Base-by-base conservation (phyloP, 441 rosid species). In the Erodium trifolium region DNA sequence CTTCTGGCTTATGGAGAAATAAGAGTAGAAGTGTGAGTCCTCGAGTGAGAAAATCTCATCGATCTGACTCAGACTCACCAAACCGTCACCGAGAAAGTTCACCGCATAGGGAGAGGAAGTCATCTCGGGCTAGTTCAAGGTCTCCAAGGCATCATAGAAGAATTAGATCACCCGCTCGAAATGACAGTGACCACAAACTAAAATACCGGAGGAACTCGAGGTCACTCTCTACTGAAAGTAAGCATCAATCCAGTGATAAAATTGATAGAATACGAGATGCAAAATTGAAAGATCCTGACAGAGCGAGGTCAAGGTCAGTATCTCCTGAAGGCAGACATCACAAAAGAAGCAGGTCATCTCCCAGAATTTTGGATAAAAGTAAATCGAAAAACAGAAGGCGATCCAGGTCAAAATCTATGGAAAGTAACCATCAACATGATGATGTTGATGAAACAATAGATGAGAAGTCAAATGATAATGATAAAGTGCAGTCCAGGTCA, bases 1-100 rank as follows among this genome's bases (percentile, higher is more conserved):
- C 91, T 27, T 78, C 89, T 69, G 45, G 78, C 73, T 82, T 91
- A 34, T 84, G 89, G 81, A 89, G 95, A 85, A 85, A 87, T 70
- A 85, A 80, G 72, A 84, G 86, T 75, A 78, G 87, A 82, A 89
- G 96, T 75, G 72, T 49, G 55, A 89, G 97, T 71, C 97, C 96
- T 70, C 84, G 62, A 65, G 70, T 53, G 51, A 86, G 87, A 79
- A 89, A 79, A 76, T 86, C 87, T 29, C 67, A 72, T 71, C 75
- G 78, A 66, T 83, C 75, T 68, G 87, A 80, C 80, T 84, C 90
- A 69, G 85, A 72, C 71, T 80, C 89, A 43, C 93, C 89, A 64
- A 87, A 79, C 71, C 88, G 63, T 69, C 76, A 62, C 63, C 80
- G 67, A 3, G 87, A 85, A 72, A 83, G 88, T 78, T 84, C 87